phyloP scores from a whole-genome alignment of 768 basidiomycete genomes.

The Tricholoma hemisulphureum region DNA sequence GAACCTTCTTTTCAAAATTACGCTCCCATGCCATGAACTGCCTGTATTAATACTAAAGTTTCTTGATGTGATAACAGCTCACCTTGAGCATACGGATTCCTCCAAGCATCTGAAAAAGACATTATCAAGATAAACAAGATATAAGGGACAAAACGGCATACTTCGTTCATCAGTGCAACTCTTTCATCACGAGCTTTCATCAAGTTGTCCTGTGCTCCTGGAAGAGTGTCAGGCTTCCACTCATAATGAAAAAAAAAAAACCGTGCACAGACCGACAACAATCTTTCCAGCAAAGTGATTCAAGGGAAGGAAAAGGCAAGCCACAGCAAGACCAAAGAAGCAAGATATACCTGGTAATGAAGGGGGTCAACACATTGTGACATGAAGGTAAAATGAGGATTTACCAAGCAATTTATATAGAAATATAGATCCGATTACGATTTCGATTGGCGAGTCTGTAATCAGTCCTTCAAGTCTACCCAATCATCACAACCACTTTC shows the following conservation, averaged over 20 bases:
- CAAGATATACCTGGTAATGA: constrained; percentile 54
- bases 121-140: neutral
- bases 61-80: neutral
- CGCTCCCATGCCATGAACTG: constrained; percentile 95
- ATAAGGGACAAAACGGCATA: constrained; percentile 12
- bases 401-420: constrained; percentile 74
- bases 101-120: constrained; percentile 61
- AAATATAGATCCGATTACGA: constrained; percentile 70
- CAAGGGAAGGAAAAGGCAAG: constrained; percentile 68
- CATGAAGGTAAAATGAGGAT: constrained; percentile 12
- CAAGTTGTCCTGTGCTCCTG: constrained; percentile 69
- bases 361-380: neutral
- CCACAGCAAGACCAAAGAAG: constrained; percentile 75
- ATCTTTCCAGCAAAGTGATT: constrained; percentile 85
- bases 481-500: neutral
- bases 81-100: constrained; percentile 89
- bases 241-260: neutral
- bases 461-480: neutral
- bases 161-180: constrained; percentile 86
- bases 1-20: constrained; percentile 75
- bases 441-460: constrained; percentile 75
- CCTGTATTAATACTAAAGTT: neutral
- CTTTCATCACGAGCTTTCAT: constrained; percentile 94
- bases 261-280: constrained; percentile 43
- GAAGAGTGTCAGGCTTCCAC: neutral